phyloP scores from a whole-genome alignment of 495 filamentous ascomycete genomes.

The Aeminium ludgeri region DNA sequence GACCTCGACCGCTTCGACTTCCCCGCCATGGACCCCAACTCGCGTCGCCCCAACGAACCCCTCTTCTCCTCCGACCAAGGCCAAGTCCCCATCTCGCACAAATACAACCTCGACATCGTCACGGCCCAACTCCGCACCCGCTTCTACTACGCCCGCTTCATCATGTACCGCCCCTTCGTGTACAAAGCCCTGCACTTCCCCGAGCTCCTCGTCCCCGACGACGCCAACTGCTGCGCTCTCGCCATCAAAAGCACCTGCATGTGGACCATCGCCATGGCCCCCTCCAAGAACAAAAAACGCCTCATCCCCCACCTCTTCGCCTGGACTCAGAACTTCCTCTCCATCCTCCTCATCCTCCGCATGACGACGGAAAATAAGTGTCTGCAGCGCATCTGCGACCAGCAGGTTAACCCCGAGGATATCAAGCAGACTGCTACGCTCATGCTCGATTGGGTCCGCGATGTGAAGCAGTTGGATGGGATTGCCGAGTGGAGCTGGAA shows the following conservation, averaged over 20 bases:
- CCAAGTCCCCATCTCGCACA: conserved; percentile 23
- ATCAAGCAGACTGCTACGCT: conserved; percentile 30
- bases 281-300: conserved; percentile 36
- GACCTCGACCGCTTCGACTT: conserved; percentile 33
- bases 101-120: conserved; percentile 36
- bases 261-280: conserved; percentile 42
- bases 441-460: conserved; percentile 39
- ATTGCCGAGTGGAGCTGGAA: conserved; percentile 37
- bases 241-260: conserved; percentile 35
- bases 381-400: conserved; percentile 31
- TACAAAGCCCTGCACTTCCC: conserved; percentile 46
- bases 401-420: conserved; percentile 31
- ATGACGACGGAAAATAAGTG: conserved; percentile 33
- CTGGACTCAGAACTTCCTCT: conserved; percentile 42
- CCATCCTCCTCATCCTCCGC: conserved; percentile 38
- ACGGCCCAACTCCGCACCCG: conserved; percentile 38
- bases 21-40: conserved; percentile 4
- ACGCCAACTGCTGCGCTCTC: conserved; percentile 33
- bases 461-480: conserved; percentile 32
- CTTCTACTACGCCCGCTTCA: conserved; percentile 43
- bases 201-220: conserved; percentile 34
- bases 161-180: conserved; percentile 41
- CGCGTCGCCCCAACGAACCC: conserved; percentile 8
- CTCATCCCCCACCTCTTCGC: conserved; percentile 40
- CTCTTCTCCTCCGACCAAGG: conserved; percentile 38